A percentile compares a stretch with the other conserved stretches of the same genome.
Evolutionary conservation across 768 basidiomycete genomes (phyloP).

Genomic region (Russula abietina): DNA sequence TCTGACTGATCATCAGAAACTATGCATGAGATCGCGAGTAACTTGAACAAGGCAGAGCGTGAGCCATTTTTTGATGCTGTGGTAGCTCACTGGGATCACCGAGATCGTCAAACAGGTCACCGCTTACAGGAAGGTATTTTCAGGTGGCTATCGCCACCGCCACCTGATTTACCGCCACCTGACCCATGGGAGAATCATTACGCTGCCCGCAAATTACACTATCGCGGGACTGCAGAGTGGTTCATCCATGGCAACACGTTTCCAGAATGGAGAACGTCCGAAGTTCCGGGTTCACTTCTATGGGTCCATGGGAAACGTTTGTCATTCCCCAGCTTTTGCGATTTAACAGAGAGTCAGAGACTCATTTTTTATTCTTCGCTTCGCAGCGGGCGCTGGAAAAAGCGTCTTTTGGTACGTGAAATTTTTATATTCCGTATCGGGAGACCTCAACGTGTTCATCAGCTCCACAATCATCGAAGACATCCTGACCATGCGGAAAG

Average conservation of each 20-base stretch:
- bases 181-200: not conserved
- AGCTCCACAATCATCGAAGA: not conserved
- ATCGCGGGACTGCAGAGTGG: not conserved
- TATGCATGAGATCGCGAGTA: not conserved
- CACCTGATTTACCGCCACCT: no score
- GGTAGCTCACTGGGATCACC: not conserved
- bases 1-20: not conserved
- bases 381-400: not conserved
- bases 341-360: not conserved
- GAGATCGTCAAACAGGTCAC: not conserved
- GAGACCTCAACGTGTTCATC: not conserved
- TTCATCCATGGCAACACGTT: not conserved
- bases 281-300: not conserved
- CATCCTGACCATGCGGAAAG: not conserved
- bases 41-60: not conserved
- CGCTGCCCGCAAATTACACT: not conserved
- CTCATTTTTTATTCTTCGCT: not conserved
- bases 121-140: not conserved
- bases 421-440: not conserved
- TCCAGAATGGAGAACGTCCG: not conserved
- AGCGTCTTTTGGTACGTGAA: not conserved
- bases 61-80: not conserved
- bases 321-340: not conserved
- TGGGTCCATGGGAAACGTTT: not conserved
- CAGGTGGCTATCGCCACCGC: not conserved